These are phyloP conservation scores for Antitrichia curtipendula DNA, from an alignment of 225 moss, liverwort and hornwort species.

Conservation along the genomic window DNA sequence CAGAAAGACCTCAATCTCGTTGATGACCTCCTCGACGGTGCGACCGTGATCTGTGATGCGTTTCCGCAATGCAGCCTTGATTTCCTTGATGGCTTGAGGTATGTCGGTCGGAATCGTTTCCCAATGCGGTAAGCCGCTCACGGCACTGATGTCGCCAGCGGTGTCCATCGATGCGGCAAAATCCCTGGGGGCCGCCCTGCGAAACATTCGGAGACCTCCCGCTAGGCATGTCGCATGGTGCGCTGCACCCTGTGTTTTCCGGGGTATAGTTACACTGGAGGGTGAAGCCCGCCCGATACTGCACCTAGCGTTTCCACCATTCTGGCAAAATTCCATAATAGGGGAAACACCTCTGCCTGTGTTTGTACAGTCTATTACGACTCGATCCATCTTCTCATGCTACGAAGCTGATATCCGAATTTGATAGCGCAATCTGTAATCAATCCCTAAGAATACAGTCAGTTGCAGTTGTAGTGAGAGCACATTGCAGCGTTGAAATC, in stretches of 20 bases:
- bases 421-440: background rate
- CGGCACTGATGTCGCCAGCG: background rate
- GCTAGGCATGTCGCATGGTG: background rate
- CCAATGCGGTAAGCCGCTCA: background rate
- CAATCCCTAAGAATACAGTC: background rate
- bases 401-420: background rate
- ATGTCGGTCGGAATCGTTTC: background rate
- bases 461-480: background rate
- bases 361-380: background rate
- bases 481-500: background rate
- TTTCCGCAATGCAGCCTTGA: background rate
- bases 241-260: background rate
- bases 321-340: background rate
- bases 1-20: background rate
- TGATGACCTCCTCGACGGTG: background rate
- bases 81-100: background rate
- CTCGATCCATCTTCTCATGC: background rate
- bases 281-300: background rate
- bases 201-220: background rate
- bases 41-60: background rate
- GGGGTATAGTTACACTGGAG: background rate
- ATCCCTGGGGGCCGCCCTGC: background rate
- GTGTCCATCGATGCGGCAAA: background rate
- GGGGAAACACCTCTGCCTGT: background rate
- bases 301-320: background rate